Percentiles rank a stretch among this genome's conserved stretches.
phyloP scores from a whole-genome alignment of 2,329 filamentous ascomycete species.

The Grosmannia serpens region DNA sequence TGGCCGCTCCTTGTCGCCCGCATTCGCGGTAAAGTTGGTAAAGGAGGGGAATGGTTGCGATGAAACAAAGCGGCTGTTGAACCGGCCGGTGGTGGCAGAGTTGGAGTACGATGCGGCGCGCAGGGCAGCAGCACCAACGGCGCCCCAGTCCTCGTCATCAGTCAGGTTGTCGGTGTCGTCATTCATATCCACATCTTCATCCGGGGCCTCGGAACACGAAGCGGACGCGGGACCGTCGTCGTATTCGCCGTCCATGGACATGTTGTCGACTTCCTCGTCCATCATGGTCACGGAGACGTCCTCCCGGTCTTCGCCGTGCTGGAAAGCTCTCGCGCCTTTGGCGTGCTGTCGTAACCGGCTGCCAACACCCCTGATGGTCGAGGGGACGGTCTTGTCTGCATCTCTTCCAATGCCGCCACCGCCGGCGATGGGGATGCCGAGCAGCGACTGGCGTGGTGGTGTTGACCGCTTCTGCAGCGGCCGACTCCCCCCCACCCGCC shows the following conservation, averaged over 20 bases:
- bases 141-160: constrained; percentile 93
- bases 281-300: constrained; percentile 61
- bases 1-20: constrained; percentile 28
- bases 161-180: constrained; percentile 78
- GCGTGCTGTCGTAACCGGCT: constrained; percentile 38
- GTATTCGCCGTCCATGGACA: constrained; percentile 72
- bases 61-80: constrained; percentile 34
- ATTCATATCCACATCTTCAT: constrained; percentile 48
- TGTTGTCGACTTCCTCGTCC: constrained; percentile 84
- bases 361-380: not conserved
- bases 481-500: constrained; percentile 36
- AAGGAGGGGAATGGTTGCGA: constrained; percentile 38
- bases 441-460: constrained; percentile 27
- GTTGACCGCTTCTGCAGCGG: constrained; percentile 17
- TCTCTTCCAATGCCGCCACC: constrained; percentile 1
- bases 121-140: constrained; percentile 75
- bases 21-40: constrained; percentile 17
- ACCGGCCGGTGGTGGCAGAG: constrained; percentile 36
- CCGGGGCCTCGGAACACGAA: constrained; percentile 65
- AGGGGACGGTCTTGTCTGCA: not conserved
- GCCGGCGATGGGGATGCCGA: constrained; percentile 46
- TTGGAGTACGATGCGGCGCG: constrained; percentile 54
- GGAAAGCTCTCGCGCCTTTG: constrained; percentile 57
- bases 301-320: constrained; percentile 45
- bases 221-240: constrained; percentile 58